Percentiles rank a stretch among this genome's conserved stretches.
Evolutionary conservation across 2,329 filamentous ascomycete genomes (phyloP).

Genomic region (Pestalotiopsis sp.): DNA sequence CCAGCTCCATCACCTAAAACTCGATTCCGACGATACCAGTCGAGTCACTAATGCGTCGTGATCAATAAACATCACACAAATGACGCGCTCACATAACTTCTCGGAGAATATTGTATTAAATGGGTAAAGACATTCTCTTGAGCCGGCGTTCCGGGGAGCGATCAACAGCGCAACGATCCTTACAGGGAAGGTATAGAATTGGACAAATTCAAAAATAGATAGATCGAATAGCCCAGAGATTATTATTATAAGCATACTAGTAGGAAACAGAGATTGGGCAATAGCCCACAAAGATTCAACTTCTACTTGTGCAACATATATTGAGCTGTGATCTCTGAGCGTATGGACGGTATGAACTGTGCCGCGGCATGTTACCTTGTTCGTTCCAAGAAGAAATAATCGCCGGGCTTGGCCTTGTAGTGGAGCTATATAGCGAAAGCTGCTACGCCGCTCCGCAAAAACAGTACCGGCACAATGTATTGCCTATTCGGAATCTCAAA

Average conservation of each 20-base stretch:
- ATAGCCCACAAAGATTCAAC: background rate
- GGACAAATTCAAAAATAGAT: background rate
- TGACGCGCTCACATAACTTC: background rate
- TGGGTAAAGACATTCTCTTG: background rate
- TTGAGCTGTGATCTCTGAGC: background rate
- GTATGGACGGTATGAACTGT: background rate
- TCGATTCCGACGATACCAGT: background rate
- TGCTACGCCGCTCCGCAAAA: background rate
- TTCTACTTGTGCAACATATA: no score
- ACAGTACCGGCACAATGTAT: background rate
- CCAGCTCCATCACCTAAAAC: background rate
- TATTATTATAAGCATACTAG: background rate
- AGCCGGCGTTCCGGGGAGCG: background rate
- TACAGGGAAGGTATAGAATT: background rate
- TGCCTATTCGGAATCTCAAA: background rate
- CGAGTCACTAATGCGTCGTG: background rate
- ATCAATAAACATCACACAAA: background rate
- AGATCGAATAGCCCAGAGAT: background rate
- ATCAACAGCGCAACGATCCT: background rate
- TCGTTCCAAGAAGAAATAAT: background rate
- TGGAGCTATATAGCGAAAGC: background rate
- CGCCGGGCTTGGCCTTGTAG: background rate
- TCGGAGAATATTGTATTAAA: background rate
- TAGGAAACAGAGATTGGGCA: background rate
- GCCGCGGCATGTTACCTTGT: background rate